phyloP scores from a whole-genome alignment of 2,329 filamentous ascomycete genomes.

The Sphaerulina vaccinii region DNA sequence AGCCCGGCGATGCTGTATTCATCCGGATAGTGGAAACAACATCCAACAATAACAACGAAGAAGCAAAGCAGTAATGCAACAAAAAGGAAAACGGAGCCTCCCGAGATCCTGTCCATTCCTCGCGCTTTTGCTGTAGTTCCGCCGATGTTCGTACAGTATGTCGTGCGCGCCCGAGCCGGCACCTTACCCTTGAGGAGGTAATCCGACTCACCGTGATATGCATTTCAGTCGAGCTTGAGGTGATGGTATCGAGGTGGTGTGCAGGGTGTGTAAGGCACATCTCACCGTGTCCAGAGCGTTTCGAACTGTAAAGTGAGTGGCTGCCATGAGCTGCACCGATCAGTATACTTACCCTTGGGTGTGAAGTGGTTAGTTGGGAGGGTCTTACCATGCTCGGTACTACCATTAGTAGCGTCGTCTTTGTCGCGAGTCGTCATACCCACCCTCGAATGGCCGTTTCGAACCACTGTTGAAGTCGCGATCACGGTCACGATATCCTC shows the following conservation, averaged over 20 bases:
- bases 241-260: constrained; percentile 11
- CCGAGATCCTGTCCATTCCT: constrained; percentile 11
- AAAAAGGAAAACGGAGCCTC: constrained; percentile 29
- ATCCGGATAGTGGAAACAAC: neutral
- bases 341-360: constrained; percentile 29
- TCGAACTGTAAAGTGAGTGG: constrained; percentile 20
- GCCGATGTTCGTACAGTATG: constrained; percentile 16
- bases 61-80: constrained; percentile 19
- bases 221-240: constrained; percentile 1
- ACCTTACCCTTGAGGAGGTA: constrained; percentile 40
- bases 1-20: neutral
- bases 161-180: constrained; percentile 32
- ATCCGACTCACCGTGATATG: constrained; percentile 39
- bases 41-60: neutral
- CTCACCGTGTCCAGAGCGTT: constrained; percentile 1
- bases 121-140: constrained; percentile 11
- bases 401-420: constrained; percentile 56
- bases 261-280: constrained; percentile 13
- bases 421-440: constrained; percentile 71
- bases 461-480: constrained; percentile 52
- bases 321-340: constrained; percentile 20
- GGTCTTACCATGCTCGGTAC: constrained; percentile 24
- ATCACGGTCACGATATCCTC: constrained; percentile 40
- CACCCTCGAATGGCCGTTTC: constrained; percentile 67
- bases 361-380: constrained; percentile 12